Percentiles rank a stretch among this genome's conserved stretches.
Evolutionary conservation across 495 filamentous ascomycete species (phyloP).

Genomic region (Penicillium samsonianum): DNA sequence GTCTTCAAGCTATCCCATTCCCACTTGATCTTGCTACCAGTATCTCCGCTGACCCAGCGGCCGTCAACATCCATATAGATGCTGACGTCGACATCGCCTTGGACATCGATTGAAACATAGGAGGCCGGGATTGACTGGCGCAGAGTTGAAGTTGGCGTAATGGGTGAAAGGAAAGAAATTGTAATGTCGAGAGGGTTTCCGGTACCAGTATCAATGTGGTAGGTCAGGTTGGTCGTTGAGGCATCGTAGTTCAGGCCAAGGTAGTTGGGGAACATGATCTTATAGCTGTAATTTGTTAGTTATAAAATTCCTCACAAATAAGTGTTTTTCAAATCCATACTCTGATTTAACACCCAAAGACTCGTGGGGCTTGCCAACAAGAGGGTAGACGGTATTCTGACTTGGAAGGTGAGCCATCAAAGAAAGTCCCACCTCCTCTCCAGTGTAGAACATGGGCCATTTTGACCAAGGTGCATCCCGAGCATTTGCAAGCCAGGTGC

Average conservation of each 20-base stretch:
- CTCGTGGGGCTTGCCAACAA: conserved; percentile 86
- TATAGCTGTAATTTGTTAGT: conserved; percentile 48
- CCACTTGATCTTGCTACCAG: conserved; percentile 70
- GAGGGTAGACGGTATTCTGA: conserved; percentile 73
- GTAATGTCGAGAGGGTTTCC: conserved; percentile 57
- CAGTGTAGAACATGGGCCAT: conserved; percentile 97
- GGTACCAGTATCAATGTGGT: conserved; percentile 56
- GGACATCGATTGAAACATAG: conserved; percentile 75
- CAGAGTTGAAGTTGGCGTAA: conserved; percentile 88
- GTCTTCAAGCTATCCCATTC: conserved; percentile 46
- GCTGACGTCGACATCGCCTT: conserved; percentile 70
- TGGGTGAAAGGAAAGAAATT: conserved; percentile 87
- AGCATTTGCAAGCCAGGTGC: conserved; percentile 80
- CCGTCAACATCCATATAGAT: conserved; percentile 89
- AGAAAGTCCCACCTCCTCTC: conserved; percentile 79
- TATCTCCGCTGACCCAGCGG: conserved; percentile 81
- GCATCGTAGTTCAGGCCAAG: conserved; percentile 83
- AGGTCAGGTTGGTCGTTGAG: conserved; percentile 90
- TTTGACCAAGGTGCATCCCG: conserved; percentile 81
- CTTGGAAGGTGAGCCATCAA: conserved; percentile 76
- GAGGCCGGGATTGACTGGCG: conserved; percentile 88
- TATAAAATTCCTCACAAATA: not conserved
- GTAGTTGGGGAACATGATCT: conserved; percentile 70
- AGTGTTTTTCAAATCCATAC: conserved; percentile 31
- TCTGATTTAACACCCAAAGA: conserved; percentile 55